These are phyloP conservation scores for Penium margaritaceum DNA, from an alignment of 139 green algal genomes.

Conservation along the genomic window DNA sequence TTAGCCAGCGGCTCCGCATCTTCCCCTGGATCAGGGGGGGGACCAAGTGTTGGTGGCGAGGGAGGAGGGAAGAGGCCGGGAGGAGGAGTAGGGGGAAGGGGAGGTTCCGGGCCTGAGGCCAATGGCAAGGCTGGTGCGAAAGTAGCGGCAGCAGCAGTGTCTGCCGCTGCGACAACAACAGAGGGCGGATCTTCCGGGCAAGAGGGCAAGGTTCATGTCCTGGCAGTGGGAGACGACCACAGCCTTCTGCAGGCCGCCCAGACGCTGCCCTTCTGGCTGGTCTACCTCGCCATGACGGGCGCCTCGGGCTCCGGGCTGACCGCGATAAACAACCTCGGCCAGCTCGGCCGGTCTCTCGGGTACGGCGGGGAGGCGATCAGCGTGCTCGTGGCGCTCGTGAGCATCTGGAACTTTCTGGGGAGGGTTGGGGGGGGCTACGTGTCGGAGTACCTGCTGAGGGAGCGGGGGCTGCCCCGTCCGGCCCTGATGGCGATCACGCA, in stretches of 20 bases:
- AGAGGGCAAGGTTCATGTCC: background rate
- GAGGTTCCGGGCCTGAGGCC: background rate
- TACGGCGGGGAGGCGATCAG: constrained; percentile 19
- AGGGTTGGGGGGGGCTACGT: constrained; percentile 23
- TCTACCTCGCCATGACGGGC: constrained; percentile 54
- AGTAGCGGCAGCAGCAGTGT: background rate
- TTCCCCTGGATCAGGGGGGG: too few species aligned
- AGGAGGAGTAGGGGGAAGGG: background rate
- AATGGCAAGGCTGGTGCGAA: background rate
- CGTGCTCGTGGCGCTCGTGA: constrained; percentile 43
- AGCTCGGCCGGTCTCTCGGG: constrained; percentile 35
- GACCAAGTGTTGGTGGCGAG: background rate
- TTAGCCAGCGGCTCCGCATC: too few species aligned
- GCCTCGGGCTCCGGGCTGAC: constrained; percentile 60
- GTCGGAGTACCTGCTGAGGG: constrained; percentile 30
- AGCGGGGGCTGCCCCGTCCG: constrained; percentile 12
- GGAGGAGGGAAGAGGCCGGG: background rate
- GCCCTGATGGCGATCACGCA: constrained; percentile 36
- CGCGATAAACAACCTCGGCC: constrained; percentile 70
- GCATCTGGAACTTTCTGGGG: constrained; percentile 46
- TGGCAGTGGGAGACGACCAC: constrained; percentile 18
- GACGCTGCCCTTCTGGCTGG: constrained; percentile 58
- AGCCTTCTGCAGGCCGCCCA: constrained; percentile 12
- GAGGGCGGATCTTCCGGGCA: background rate
- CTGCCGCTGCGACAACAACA: background rate